A percentile compares a stretch with the other conserved stretches of the same genome.
phyloP scores from a whole-genome alignment of 139 green algal genomes.

The Penium margaritaceum region DNA sequence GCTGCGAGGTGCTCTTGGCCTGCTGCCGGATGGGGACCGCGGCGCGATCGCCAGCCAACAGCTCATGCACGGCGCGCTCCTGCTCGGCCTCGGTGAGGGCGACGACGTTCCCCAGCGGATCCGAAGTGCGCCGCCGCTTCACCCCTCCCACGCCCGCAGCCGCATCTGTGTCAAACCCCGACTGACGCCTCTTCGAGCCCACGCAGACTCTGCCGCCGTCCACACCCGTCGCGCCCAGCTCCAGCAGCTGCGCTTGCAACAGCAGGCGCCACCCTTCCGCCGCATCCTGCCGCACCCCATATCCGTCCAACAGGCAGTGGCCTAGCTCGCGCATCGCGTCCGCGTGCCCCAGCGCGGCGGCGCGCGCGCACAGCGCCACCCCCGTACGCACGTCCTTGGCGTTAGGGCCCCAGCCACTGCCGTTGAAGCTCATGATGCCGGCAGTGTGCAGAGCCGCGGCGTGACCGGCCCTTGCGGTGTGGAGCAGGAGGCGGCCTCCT shows the following conservation, averaged over 20 bases:
- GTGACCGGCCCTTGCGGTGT: conserved; percentile 18
- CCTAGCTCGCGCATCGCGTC: conserved; percentile 39
- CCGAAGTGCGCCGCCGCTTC: not conserved
- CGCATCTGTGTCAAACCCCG: not conserved
- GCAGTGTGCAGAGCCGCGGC: conserved; percentile 26
- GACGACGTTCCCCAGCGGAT: conserved; percentile 5
- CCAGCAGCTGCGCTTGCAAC: conserved; percentile 32
- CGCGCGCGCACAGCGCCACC: conserved; percentile 26
- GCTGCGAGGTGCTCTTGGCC: too few relatives aligned
- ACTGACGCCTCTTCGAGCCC: not conserved
- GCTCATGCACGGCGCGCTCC: conserved; percentile 3
- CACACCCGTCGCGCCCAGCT: not conserved
- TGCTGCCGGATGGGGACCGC: too few relatives aligned
- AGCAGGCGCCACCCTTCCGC: conserved; percentile 33
- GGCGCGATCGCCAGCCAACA: too few relatives aligned
- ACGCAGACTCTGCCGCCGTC: not conserved
- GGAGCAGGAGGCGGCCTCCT: conserved; percentile 12
- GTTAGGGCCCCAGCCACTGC: conserved; percentile 5
- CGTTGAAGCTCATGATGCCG: conserved; percentile 45
- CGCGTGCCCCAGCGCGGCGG: conserved; percentile 3
- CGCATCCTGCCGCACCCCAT: conserved; percentile 19
- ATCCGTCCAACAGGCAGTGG: conserved; percentile 43
- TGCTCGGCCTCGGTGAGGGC: not conserved
- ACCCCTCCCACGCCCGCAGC: too few relatives aligned
- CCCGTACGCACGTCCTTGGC: conserved; percentile 22